These are phyloP conservation scores for Plasmopara viticola DNA, from an alignment of 352 stramenopile species.

Conservation along the genomic window DNA sequence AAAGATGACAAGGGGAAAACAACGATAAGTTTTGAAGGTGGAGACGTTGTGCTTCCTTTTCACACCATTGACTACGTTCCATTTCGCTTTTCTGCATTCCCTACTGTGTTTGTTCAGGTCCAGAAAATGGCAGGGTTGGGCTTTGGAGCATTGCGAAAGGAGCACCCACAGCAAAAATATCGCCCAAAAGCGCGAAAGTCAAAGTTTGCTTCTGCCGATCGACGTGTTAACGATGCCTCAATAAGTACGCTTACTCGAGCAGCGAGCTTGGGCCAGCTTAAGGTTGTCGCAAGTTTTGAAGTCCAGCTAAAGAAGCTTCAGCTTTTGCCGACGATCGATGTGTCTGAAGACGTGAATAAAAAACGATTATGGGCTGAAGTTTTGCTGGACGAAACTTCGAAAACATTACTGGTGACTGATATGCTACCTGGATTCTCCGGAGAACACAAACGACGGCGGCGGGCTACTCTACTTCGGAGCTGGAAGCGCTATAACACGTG, in stretches of 20 bases:
- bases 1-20: conserved; percentile 44
- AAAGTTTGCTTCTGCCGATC: conserved; percentile 4
- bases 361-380: conserved; percentile 75
- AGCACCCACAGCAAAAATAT: conserved; percentile 14
- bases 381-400: conserved; percentile 68
- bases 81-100: conserved; percentile 57
- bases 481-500: conserved; percentile 77
- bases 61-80: conserved; percentile 77
- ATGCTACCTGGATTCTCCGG: conserved; percentile 67
- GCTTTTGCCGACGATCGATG: conserved; percentile 68
- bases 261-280: conserved; percentile 20
- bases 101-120: conserved; percentile 66
- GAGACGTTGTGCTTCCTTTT: conserved; percentile 65
- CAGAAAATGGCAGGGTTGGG: conserved; percentile 50
- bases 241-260: conserved; percentile 19
- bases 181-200: conserved; percentile 3
- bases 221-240: conserved; percentile 5
- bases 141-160: conserved; percentile 31
- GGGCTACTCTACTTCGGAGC: conserved; percentile 61
- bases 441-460: conserved; percentile 58
- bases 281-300: conserved; percentile 69
- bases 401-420: conserved; percentile 75
- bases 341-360: conserved; percentile 53
- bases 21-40: conserved; percentile 50
- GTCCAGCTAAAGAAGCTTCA: conserved; percentile 78